Base-by-base conservation (phyloP, 1,284 basidiomycete genomes). In the Hemileia vastatrix region DNA sequence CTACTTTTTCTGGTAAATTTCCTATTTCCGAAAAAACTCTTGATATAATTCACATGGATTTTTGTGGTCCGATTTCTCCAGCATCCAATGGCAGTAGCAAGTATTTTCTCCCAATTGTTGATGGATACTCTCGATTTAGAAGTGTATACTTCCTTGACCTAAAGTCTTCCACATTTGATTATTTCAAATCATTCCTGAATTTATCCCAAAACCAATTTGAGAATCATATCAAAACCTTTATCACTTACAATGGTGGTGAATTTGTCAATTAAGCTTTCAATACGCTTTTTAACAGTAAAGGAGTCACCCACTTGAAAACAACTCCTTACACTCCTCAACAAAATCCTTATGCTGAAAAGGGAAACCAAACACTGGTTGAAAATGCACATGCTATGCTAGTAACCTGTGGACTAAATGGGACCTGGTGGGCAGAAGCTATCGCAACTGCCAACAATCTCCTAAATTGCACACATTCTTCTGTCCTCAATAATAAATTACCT, bases 301-400 rank as follows among this genome's bases (percentile, higher is more conserved):
- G 55, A 2, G 33, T 57, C 8, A 8, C 15, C 11, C 44, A 48
- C 15, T 18, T 48, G 3, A 18, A 15, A 6, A 48, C 55, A 5
- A 31, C 55, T 32, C 55, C 55, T 23, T 57, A 57, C 27, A 57
- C 21, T 13, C 56, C 56, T 9, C 56, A 57, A 19, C 56, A 57
- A 50, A 57, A 57, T 49, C 44, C 44, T 13, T 32, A 49, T 23
- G 45, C 56, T 19, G 56, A 57, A 36, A n/a, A 32, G 6, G 56
- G 45, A 36, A 57, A 50, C n/a, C 4, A n/a, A 23, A 57, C 44
- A 1, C 24, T 31, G 6, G 18, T 48, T 18, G 44, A 57, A 24
- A 57, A 50, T 21, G 31, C 47, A 4, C 15, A 31, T 18, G 44
- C 45, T 36, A 13, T 50, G 6, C 56, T 57, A 2, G 6, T n/a